These are phyloP conservation scores for Phragmites australis DNA, from an alignment of 176 grass and related monocot species.

Conservation along the genomic window DNA sequence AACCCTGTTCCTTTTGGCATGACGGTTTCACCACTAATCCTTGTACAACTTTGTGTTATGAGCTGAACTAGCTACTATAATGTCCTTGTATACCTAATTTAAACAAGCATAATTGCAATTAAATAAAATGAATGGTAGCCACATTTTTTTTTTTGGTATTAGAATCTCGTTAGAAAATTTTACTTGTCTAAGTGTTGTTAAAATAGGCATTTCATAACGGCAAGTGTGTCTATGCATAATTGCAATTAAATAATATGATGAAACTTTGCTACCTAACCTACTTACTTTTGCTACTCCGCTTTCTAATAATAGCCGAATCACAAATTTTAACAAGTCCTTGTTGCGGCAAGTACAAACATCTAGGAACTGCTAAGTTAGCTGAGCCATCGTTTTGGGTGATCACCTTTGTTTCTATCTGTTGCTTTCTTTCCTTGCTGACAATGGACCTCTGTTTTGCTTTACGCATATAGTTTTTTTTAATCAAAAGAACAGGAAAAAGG, in stretches of 20 bases:
- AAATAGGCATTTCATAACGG: slow-evolving; percentile 10
- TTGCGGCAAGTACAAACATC: slow-evolving; percentile 34
- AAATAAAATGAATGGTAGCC: background rate
- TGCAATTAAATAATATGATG: slow-evolving; percentile 7
- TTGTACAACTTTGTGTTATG: slow-evolving; percentile 9
- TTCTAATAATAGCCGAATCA: slow-evolving; percentile 13
- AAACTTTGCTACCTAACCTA: background rate
- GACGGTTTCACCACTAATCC: background rate
- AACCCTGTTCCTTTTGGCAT: background rate
- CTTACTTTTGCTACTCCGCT: slow-evolving; percentile 6
- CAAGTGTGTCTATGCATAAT: background rate
- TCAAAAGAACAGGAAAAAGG: background rate
- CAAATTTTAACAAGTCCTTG: slow-evolving; percentile 32
- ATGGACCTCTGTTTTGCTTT: background rate
- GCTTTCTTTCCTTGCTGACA: slow-evolving; percentile 29
- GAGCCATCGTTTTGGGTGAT: slow-evolving; percentile 34
- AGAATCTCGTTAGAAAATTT: background rate
- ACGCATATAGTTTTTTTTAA: slow-evolving; percentile 1
- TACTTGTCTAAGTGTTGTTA: background rate
- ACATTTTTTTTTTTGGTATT: background rate
- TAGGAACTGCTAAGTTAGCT: slow-evolving; percentile 42
- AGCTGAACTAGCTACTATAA: slow-evolving; percentile 15
- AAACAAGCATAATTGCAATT: background rate
- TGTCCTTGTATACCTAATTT: slow-evolving; percentile 20
- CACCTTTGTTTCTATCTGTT: slow-evolving; percentile 25